Evolutionary conservation across 768 basidiomycete species (phyloP).

Genomic region (Termitomyces sp.): DNA sequence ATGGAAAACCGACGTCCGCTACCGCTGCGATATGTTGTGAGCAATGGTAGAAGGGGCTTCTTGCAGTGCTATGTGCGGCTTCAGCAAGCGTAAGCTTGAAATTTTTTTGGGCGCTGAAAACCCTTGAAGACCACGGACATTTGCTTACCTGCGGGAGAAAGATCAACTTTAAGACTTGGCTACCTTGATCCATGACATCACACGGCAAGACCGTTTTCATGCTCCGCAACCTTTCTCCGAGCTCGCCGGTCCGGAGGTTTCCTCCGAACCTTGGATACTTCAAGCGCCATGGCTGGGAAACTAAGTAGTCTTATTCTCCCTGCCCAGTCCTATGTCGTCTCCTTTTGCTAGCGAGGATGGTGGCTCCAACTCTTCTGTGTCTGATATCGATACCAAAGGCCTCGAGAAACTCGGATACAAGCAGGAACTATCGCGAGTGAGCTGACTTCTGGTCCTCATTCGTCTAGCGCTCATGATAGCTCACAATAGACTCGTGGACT

Average conservation of each 20-base stretch:
- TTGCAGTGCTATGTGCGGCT: not conserved
- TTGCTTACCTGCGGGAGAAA: not conserved
- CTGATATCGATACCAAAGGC: slow-evolving; percentile 20
- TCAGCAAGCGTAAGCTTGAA: no score
- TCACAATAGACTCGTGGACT: slow-evolving; percentile 40
- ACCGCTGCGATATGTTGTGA: not conserved
- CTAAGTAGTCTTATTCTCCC: not conserved
- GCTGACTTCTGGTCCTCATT: not conserved
- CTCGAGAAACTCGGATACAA: slow-evolving; percentile 50
- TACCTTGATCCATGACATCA: not conserved
- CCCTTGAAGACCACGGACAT: no score
- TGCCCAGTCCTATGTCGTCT: not conserved
- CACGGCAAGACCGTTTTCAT: not conserved
- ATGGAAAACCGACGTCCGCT: not conserved
- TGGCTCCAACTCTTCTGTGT: not conserved
- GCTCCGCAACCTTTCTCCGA: not conserved
- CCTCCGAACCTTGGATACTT: not conserved
- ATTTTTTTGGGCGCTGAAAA: no score
- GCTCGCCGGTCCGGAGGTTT: not conserved
- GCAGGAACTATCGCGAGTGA: slow-evolving; percentile 49
- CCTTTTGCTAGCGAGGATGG: slow-evolving; percentile 1
- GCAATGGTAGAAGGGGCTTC: not conserved
- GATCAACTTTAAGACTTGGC: not conserved
- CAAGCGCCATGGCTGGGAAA: not conserved
- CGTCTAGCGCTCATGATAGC: not conserved